phyloP scores from a whole-genome alignment of 495 filamentous ascomycete genomes.

The Hypoxylon lienhwacheense region DNA sequence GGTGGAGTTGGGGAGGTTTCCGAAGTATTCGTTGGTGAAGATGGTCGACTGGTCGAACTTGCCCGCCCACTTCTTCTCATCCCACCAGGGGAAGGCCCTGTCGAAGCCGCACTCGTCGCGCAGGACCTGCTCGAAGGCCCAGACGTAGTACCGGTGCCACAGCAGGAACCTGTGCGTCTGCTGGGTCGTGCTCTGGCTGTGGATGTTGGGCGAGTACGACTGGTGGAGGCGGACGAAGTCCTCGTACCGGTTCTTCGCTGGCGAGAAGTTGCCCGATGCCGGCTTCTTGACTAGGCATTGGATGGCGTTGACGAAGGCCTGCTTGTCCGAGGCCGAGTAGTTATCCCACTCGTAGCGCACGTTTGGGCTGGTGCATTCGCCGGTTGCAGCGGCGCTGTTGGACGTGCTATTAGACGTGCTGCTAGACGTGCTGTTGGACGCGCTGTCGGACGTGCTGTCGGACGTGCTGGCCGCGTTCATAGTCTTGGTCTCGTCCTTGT shows the following conservation, averaged over 20 bases:
- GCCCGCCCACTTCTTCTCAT: constrained; percentile 48
- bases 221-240: constrained; percentile 69
- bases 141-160: constrained; percentile 70
- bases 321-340: constrained; percentile 36
- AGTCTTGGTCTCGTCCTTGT: too few relatives aligned
- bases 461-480: constrained; percentile 6
- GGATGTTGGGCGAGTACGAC: constrained; percentile 61
- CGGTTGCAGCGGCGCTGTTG: constrained; percentile 1
- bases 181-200: constrained; percentile 54
- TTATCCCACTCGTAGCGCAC: constrained; percentile 43
- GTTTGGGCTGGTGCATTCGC: constrained; percentile 37
- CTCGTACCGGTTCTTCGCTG: constrained; percentile 61
- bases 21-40: constrained; percentile 41
- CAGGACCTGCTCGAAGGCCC: constrained; percentile 61
- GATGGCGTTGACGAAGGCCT: constrained; percentile 58
- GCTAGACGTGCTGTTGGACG: too few relatives aligned
- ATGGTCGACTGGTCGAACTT: constrained; percentile 38
- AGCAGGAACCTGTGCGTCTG: constrained; percentile 59
- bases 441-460: too few relatives aligned
- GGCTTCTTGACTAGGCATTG: constrained; percentile 56
- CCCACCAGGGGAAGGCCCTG: constrained; percentile 48
- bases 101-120: constrained; percentile 67
- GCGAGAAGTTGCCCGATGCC: constrained; percentile 46
- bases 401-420: too few relatives aligned
- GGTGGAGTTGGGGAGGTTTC: constrained; percentile 32